Evolutionary conservation across 495 filamentous ascomycete genomes (phyloP).

Genomic region (Penicillium odoratum): DNA sequence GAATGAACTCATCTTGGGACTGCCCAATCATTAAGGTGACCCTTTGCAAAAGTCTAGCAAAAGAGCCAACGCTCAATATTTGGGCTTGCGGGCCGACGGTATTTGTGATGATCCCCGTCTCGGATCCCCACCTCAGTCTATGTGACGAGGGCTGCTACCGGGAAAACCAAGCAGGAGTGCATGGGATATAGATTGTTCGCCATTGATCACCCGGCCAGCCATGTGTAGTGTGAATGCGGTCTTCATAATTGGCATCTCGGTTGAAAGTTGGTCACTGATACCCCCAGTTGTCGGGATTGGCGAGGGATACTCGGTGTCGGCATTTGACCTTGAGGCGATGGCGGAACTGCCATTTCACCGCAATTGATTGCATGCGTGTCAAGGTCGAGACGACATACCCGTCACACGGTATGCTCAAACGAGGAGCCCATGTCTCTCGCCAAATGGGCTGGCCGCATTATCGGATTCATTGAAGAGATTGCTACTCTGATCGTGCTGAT

Average conservation of each 20-base stretch:
- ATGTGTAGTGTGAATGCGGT: not conserved
- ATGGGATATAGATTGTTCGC: not conserved
- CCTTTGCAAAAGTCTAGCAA: not conserved
- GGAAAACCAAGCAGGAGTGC: not conserved
- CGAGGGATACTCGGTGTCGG: not conserved
- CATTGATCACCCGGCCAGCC: not conserved
- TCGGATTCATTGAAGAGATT: not conserved
- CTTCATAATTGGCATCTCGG: not conserved
- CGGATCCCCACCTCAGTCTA: not conserved
- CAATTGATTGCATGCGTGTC: not conserved
- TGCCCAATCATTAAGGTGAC: not conserved
- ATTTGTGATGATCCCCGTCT: not conserved
- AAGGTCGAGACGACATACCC: not conserved
- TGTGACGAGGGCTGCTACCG: not conserved
- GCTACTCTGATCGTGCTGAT: not conserved
- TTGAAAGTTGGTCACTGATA: not conserved
- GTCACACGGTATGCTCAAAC: not conserved
- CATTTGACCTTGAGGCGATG: not conserved
- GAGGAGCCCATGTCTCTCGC: not conserved
- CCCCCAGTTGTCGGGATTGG: not conserved
- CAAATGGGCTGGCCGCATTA: conserved; percentile 3
- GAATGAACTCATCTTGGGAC: not conserved
- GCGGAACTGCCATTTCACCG: not conserved
- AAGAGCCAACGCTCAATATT: conserved; percentile 1
- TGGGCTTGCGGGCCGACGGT: not conserved